Conservation (phyloP, 768 basidiomycete species). For the Boletus sp. region DNA sequence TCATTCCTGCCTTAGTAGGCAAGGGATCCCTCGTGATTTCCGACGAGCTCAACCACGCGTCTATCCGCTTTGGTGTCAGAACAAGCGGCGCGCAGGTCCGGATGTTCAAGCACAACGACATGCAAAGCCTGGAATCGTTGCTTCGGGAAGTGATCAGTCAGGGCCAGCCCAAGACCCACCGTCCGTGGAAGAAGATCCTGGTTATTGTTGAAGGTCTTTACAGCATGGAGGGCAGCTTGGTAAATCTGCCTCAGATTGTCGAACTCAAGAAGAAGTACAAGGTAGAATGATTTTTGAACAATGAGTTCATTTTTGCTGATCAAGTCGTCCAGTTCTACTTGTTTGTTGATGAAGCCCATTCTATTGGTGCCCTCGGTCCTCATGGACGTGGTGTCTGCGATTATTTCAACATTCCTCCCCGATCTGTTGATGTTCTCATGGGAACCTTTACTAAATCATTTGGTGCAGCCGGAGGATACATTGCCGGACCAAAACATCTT, state of each 20-base stretch:
- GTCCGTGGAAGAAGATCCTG: conserved; percentile 99
- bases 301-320: background rate
- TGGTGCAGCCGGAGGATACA: conserved; percentile 92
- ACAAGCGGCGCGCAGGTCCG: conserved; percentile 85
- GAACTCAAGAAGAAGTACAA: conserved; percentile 94
- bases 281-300: conserved; percentile 43
- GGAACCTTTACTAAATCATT: conserved; percentile 98
- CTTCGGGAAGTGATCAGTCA: conserved; percentile 92
- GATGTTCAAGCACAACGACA: conserved; percentile 97
- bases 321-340: conserved; percentile 74
- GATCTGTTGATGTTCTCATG: conserved; percentile 90
- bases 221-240: conserved; percentile 97
- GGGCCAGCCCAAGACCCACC: conserved; percentile 94
- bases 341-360: conserved; percentile 96
- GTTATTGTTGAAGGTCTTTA: conserved; percentile 94
- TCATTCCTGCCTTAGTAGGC: conserved; percentile 84
- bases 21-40: conserved; percentile 96
- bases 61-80: conserved; percentile 89
- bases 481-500: conserved; percentile 77
- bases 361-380: conserved; percentile 93
- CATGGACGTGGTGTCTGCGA: conserved; percentile 94
- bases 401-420: conserved; percentile 85
- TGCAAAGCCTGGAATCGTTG: conserved; percentile 75
- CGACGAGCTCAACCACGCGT: conserved; percentile 95
- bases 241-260: conserved; percentile 77